phyloP scores from a whole-genome alignment of 306 rosid species.

The Acacia crassicarpa region DNA sequence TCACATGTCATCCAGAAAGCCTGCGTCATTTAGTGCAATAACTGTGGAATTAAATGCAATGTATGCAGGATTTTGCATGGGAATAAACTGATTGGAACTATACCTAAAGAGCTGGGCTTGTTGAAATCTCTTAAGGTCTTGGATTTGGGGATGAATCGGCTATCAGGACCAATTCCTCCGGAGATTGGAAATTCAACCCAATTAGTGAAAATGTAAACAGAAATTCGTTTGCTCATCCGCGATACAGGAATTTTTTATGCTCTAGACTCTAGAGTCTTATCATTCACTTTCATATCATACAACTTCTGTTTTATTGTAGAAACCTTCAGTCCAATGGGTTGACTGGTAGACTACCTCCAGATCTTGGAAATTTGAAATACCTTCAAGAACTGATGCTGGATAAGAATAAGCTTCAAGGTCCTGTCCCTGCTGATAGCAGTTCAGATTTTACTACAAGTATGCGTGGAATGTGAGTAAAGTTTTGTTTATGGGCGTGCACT shows the following conservation, averaged over 20 bases:
- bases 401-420: slow-evolving; percentile 85
- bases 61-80: slow-evolving; percentile 72
- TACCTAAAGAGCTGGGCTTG: slow-evolving; percentile 81
- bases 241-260: slow-evolving; percentile 5
- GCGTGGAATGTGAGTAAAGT: slow-evolving; percentile 61
- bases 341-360: slow-evolving; percentile 72
- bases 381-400: slow-evolving; percentile 82
- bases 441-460: slow-evolving; percentile 39
- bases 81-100: slow-evolving; percentile 75
- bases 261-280: not conserved
- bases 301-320: slow-evolving; percentile 49
- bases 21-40: not conserved
- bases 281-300: slow-evolving; percentile 21
- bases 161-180: slow-evolving; percentile 84
- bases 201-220: slow-evolving; percentile 67
- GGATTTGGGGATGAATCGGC: slow-evolving; percentile 84
- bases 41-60: slow-evolving; percentile 28
- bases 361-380: slow-evolving; percentile 71
- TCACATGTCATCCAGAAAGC: not conserved
- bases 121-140: slow-evolving; percentile 68
- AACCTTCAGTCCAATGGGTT: slow-evolving; percentile 81
- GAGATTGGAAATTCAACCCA: slow-evolving; percentile 71
- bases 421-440: slow-evolving; percentile 57
- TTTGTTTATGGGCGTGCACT: not conserved
- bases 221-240: slow-evolving; percentile 13